Evolutionary conservation across 352 stramenopile genomes (phyloP), one percentile per base, ranked within the genome.

Genomic region (Phytopythium chamaehyphon): DNA sequence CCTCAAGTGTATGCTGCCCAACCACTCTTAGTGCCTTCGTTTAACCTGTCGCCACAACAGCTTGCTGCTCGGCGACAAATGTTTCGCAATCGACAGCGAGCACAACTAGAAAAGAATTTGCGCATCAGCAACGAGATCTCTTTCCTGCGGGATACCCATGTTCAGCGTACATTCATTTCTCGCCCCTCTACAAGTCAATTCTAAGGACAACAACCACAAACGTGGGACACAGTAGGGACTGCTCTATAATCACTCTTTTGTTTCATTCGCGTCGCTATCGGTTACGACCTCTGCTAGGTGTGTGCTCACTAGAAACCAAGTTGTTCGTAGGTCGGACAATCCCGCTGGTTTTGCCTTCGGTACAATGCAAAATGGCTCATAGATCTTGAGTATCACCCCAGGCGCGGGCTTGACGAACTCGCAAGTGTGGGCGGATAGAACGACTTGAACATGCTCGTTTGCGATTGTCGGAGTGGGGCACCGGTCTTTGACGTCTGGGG

Each of bases 361-460:
- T 10, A 88, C 50, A 40, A 90, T 78, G 40, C 84, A 70, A 54
- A 86, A 74, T n/a, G 79, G 79, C 40, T 68, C 64, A 22, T 75
- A 88, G 23, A 88, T 61, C 42, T 73, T 76, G 11, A 88, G 18
- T 31, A 68, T 45, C 12, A 48, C 60, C 22, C 58, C 63, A 6
- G 48, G 40, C 11, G 42, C 48, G 23, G 84, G 48, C 21, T 69
- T 71, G 23, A 83, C 55, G 16, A 55, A 57, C 11, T 67, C 35
- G 3, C 55, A 55, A 6, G 59, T 62, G 21, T 69, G 62, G 0
- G 57, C 38, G 0, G 62, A 51, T 44, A 88, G 83, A 6, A 73
- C 56, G 2, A 69, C 60, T 28, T 73, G 62, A 26, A 85, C 23
- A 10, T 58, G 39, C 8, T 51, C 28, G 33, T 31, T 40, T 39